Conservation (phyloP, 1,139 yeast genomes). For the Taiozyma sp. region DNA sequence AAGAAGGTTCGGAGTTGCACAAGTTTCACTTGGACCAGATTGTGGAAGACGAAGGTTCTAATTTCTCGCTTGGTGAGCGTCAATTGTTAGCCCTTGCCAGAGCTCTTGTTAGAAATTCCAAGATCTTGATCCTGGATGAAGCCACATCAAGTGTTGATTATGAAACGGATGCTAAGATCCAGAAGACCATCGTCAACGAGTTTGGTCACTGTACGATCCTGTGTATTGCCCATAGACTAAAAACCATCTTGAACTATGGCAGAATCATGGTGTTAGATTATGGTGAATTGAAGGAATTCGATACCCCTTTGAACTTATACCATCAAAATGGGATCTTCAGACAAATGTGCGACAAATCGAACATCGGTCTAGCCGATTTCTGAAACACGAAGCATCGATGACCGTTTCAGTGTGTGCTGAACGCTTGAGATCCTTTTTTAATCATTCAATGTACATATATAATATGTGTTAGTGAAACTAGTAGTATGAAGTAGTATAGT, state of each 20-base stretch:
- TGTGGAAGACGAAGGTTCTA: constrained; percentile 72
- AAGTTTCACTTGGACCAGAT: constrained; percentile 63
- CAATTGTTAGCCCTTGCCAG: constrained; percentile 74
- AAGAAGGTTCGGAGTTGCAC: constrained; percentile 31
- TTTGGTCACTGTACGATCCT: constrained; percentile 64
- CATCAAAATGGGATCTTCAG: constrained; percentile 42
- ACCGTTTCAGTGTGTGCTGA: no score
- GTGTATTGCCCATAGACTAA: constrained; percentile 77
- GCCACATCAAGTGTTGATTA: constrained; percentile 84
- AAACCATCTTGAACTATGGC: constrained; percentile 64
- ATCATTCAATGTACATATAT: no score
- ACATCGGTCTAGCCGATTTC: constrained; percentile 37
- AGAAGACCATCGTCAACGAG: constrained; percentile 55
- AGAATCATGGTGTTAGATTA: constrained; percentile 60
- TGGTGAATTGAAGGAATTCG: constrained; percentile 60
- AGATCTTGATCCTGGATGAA: constrained; percentile 69
- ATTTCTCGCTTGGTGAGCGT: constrained; percentile 75
- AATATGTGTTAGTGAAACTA: no score
- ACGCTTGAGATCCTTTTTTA: no score
- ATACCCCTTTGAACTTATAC: constrained; percentile 45
- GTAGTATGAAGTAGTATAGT: no score
- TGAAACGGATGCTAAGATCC: constrained; percentile 71
- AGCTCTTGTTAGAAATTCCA: constrained; percentile 67
- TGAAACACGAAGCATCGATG: neutral
- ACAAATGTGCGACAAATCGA: constrained; percentile 58